Evolutionary conservation across 73 alveolate species (phyloP).

Genomic region (Tetrahymena thermophila): DNA sequence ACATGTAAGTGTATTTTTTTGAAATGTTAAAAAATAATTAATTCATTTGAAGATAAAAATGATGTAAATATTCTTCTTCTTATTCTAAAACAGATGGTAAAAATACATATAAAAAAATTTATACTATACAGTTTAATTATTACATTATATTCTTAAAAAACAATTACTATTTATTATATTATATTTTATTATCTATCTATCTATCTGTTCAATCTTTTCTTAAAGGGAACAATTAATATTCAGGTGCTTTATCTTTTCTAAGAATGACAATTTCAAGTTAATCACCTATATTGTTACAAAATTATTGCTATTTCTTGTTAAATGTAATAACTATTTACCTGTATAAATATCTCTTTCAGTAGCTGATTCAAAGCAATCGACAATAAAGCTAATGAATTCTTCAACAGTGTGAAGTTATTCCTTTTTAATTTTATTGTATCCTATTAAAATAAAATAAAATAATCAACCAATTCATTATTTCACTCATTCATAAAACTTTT

Average conservation of each 20-base stretch:
- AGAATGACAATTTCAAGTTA: neutral
- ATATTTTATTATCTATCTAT: neutral
- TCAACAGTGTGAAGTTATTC: neutral
- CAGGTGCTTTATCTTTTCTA: neutral
- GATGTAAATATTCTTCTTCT: too few species aligned
- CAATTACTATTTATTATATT: neutral
- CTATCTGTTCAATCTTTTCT: neutral
- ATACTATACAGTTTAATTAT: neutral
- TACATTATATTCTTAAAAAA: neutral
- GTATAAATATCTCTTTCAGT: neutral
- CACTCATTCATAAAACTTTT: neutral
- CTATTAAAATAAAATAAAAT: neutral
- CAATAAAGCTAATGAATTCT: neutral
- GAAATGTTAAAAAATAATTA: too few species aligned
- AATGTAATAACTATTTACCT: neutral
- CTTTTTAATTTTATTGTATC: neutral
- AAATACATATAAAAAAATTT: neutral
- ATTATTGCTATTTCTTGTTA: neutral
- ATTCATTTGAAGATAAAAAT: too few species aligned
- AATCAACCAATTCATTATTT: neutral
- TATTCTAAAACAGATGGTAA: neutral
- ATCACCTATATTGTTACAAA: neutral
- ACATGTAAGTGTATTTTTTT: too few species aligned
- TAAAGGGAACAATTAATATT: neutral
- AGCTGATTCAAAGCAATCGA: neutral